phyloP scores from a whole-genome alignment of 805 yeast genomes.

The Kuraishia ogatae region DNA sequence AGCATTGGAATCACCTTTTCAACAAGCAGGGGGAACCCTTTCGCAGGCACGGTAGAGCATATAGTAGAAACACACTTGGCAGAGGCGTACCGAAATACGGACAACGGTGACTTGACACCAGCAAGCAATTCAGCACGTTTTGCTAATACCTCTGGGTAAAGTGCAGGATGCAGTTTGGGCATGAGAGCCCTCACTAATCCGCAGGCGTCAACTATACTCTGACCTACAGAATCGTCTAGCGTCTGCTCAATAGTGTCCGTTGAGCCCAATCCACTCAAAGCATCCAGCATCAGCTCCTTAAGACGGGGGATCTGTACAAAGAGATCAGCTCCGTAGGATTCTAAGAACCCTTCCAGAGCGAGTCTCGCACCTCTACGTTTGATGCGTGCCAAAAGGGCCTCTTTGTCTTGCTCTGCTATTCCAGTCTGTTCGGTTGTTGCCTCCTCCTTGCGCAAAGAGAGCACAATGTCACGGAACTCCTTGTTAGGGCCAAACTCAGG shows the following conservation, averaged over 20 bases:
- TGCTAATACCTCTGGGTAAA: constrained; percentile 43
- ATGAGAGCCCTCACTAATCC: constrained; percentile 73
- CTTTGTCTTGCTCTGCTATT: constrained; percentile 48
- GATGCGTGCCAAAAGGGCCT: constrained; percentile 63
- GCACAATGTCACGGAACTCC: constrained; percentile 40
- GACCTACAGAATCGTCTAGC: constrained; percentile 50
- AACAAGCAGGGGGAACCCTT: constrained; percentile 74
- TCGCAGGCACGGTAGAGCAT: constrained; percentile 58
- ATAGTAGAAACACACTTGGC: constrained; percentile 83
- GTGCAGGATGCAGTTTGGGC: constrained; percentile 42
- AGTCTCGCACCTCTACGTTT: constrained; percentile 80
- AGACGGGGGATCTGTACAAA: constrained; percentile 63
- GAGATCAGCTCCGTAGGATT: constrained; percentile 40
- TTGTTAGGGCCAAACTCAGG: constrained; percentile 79
- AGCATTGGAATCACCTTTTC: constrained; percentile 70
- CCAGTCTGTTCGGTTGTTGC: constrained; percentile 54
- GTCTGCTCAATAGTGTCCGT: constrained; percentile 16
- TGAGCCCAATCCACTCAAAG: constrained; percentile 31
- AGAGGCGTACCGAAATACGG: constrained; percentile 84
- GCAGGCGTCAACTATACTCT: constrained; percentile 74
- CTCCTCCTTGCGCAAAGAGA: constrained; percentile 77
- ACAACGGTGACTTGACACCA: constrained; percentile 56
- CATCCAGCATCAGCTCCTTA: constrained; percentile 53
- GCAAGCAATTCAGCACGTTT: constrained; percentile 42
- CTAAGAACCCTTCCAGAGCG: constrained; percentile 54